Evolutionary conservation across 768 basidiomycete species (phyloP).

Genomic region (Clitopilus passeckerianus): DNA sequence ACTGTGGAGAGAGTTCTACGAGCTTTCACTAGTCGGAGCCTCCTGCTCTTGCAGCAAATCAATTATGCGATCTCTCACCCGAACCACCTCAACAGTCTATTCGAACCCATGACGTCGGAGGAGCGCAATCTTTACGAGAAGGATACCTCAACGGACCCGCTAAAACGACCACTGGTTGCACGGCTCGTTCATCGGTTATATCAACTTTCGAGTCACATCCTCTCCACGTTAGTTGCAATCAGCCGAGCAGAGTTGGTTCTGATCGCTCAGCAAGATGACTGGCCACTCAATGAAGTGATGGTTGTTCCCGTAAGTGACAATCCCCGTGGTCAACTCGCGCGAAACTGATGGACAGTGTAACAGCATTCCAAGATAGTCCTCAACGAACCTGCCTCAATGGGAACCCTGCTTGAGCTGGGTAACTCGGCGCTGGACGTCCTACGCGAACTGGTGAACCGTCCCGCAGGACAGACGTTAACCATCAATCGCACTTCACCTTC

Average conservation of each 20-base stretch:
- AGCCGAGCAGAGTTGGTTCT: conserved; percentile 69
- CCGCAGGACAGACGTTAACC: conserved; percentile 51
- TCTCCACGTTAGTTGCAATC: conserved; percentile 65
- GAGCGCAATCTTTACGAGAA: conserved; percentile 70
- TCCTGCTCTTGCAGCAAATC: conserved; percentile 78
- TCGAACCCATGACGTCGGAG: conserved; percentile 76
- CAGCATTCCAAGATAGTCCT: conserved; percentile 85
- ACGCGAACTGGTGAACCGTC: conserved; percentile 58
- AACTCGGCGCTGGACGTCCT: conserved; percentile 74
- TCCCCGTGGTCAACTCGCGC: not conserved
- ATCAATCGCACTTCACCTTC: conserved; percentile 16
- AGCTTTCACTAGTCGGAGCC: conserved; percentile 62
- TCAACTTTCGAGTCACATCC: conserved; percentile 61
- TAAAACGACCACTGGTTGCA: conserved; percentile 67
- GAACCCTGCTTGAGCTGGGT: conserved; percentile 82
- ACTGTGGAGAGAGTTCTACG: conserved; percentile 61
- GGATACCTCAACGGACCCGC: conserved; percentile 56
- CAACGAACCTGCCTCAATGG: conserved; percentile 78
- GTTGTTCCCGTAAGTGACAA: conserved; percentile 61
- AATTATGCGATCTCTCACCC: conserved; percentile 92
- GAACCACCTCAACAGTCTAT: conserved; percentile 74
- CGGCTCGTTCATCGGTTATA: conserved; percentile 71
- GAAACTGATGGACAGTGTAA: conserved; percentile 1
- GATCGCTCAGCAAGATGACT: conserved; percentile 60
- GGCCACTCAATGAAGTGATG: conserved; percentile 64